Conservation (phyloP, 2,329 filamentous ascomycete genomes). For the Ascochyta pisi region DNA sequence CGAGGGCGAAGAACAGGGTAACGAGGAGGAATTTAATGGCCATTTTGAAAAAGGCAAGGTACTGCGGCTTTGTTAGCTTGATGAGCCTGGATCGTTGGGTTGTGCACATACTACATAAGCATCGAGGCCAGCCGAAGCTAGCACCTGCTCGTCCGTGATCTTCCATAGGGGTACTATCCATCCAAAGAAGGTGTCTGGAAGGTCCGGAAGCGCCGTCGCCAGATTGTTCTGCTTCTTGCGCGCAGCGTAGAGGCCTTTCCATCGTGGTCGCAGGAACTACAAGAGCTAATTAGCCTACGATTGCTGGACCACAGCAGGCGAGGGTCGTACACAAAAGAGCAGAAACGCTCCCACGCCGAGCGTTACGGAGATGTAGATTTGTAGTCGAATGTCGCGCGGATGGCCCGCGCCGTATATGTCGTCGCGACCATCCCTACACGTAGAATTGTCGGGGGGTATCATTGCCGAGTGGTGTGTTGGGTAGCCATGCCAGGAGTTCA, state of each 20-base stretch:
- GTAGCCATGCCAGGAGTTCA: slow-evolving; percentile 9
- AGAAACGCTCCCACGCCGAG: slow-evolving; percentile 76
- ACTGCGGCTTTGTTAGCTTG: slow-evolving; percentile 55
- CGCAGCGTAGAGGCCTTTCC: slow-evolving; percentile 89
- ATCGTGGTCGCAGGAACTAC: slow-evolving; percentile 85
- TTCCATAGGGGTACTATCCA: slow-evolving; percentile 89
- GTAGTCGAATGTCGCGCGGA: slow-evolving; percentile 60
- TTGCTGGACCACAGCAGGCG: slow-evolving; percentile 2
- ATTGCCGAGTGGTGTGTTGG: slow-evolving; percentile 25
- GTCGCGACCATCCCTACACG: slow-evolving; percentile 24
- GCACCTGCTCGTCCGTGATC: slow-evolving; percentile 86
- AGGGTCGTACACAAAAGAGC: slow-evolving; percentile 72
- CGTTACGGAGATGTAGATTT: slow-evolving; percentile 74
- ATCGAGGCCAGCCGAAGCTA: slow-evolving; percentile 89
- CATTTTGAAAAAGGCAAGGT: slow-evolving; percentile 95
- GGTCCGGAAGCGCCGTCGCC: slow-evolving; percentile 72
- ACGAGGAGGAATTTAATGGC: slow-evolving; percentile 81
- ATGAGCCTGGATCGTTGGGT: too few relatives aligned
- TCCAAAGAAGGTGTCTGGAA: slow-evolving; percentile 85
- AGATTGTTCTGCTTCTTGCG: slow-evolving; percentile 76
- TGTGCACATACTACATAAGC: slow-evolving; percentile 77
- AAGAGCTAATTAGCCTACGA: slow-evolving; percentile 30
- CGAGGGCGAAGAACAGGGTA: slow-evolving; percentile 81
- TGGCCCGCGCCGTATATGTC: slow-evolving; percentile 42
- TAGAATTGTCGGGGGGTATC: slow-evolving; percentile 24